Base-by-base conservation (phyloP, 2,329 filamentous ascomycete species). In the Clarireedia sp. region DNA sequence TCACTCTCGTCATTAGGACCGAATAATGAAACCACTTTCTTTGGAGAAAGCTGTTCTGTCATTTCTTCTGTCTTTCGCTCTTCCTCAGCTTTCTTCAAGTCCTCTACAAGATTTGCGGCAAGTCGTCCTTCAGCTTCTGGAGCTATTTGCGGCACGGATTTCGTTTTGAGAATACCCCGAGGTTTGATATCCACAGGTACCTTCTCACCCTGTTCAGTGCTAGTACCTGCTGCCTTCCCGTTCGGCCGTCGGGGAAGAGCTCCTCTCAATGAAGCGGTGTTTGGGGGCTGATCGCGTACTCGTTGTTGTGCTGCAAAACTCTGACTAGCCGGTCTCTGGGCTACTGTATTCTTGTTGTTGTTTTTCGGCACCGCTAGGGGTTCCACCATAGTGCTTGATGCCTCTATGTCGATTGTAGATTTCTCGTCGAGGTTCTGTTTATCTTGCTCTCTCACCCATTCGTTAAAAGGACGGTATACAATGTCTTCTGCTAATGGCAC, bases 261-360 rank as follows among this genome's bases (percentile, higher is more conserved):
- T 4, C 63, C 58, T 44, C 54, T 61, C 9, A 63, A 37, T 47
- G 52, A 23, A 26, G 14, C 40, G 17, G 53, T 26, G 36, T 44
- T 44, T 3, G 60, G 52, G n/a, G 79, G 75, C 56, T 74, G 75
- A 60, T 74, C 74, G 59, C 82, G 81, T 23, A 80, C 79, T 61
- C 82, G 72, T 62, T 86, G 82, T 61, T 86, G 82, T 3, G 82
- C 82, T 12, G 82, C 82, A 67, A 85, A 86, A 65, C 82, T 86
- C 65, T 85, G 82, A 9, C 80, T 2, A 76, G 79, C 37, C 75
- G 78, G 37, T 76, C 48, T 52, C 37, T 51, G 54, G 6, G 48
- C 36, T 29, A 46, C 19, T 19, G 19, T 36, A 9, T 52, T 54
- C 12, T 57, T 54, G 17, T 41, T 61, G 43, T 46, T 23, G 23